Percentiles rank a stretch among this genome's conserved stretches.
These are phyloP conservation scores for Rhynchospora tenuis DNA, from an alignment of 176 grass and related monocot species.

Conservation along the genomic window DNA sequence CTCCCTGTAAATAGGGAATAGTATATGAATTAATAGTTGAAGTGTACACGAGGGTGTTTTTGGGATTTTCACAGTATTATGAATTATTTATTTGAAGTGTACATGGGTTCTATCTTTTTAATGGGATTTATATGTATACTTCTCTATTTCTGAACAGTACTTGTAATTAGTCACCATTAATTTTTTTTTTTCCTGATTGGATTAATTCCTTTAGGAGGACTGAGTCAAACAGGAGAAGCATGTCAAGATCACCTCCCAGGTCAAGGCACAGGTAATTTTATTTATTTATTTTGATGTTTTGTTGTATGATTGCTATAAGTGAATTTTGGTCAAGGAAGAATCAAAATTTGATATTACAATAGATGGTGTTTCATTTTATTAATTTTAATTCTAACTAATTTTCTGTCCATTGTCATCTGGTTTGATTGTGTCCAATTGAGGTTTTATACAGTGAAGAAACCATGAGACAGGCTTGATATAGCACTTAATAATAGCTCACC, in stretches of 20 bases:
- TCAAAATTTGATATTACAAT: not conserved
- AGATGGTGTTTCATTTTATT: not conserved
- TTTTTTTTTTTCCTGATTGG: not conserved
- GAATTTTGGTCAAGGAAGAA: not conserved
- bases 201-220: not conserved
- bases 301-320: not conserved
- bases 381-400: not conserved
- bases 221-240: constrained; percentile 11
- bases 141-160: not conserved
- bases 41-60: not conserved
- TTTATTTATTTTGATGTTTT: not conserved
- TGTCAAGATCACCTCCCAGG: constrained; percentile 22
- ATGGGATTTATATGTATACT: not conserved
- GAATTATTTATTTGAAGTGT: not conserved
- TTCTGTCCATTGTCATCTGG: not conserved
- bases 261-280: constrained; percentile 14
- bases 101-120: not conserved
- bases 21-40: not conserved
- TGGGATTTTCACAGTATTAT: too few species aligned
- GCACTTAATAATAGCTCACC: not conserved
- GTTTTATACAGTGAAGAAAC: not conserved
- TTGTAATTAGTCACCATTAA: not conserved
- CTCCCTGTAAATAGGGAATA: not conserved
- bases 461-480: not conserved
- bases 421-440: not conserved